These are phyloP conservation scores for Cercospora brassicicola DNA, from an alignment of 2,329 filamentous ascomycete genomes.

Conservation along the genomic window DNA sequence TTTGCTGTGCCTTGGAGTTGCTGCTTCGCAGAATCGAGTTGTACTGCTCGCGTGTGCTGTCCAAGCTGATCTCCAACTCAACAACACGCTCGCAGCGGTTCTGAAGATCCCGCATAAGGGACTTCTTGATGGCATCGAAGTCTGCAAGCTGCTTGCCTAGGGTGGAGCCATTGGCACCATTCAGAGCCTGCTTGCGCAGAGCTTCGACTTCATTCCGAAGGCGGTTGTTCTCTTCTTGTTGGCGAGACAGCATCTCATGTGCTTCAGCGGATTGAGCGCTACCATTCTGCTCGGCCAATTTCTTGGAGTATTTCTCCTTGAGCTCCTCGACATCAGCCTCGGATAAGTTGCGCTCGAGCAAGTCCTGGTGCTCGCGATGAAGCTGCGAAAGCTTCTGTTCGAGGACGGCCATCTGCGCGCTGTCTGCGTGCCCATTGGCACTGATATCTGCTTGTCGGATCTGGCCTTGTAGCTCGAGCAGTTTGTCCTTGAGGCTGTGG, in stretches of 20 bases:
- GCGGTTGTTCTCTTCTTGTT: conserved; percentile 77
- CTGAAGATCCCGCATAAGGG: conserved; percentile 95
- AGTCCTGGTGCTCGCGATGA: conserved; percentile 79
- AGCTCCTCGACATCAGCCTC: conserved; percentile 81
- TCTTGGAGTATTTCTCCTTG: conserved; percentile 74
- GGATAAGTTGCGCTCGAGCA: conserved; percentile 75
- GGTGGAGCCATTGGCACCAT: conserved; percentile 64
- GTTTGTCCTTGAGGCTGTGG: conserved; percentile 69
- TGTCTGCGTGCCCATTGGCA: conserved; percentile 64
- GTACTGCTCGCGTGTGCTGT: conserved; percentile 97
- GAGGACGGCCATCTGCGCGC: conserved; percentile 62
- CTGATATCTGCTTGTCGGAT: conserved; percentile 89
- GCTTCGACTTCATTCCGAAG: conserved; percentile 80
- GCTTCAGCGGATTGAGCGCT: conserved; percentile 57
- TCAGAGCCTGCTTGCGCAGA: conserved; percentile 68
- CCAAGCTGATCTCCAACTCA: conserved; percentile 94
- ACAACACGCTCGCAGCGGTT: conserved; percentile 96
- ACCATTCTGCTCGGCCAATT: conserved; percentile 60
- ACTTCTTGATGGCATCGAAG: conserved; percentile 99
- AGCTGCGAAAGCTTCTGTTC: conserved; percentile 72
- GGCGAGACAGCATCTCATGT: conserved; percentile 73
- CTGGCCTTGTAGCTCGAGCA: conserved; percentile 88
- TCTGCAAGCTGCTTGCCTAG: conserved; percentile 97
- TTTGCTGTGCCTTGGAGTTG: conserved; percentile 98
- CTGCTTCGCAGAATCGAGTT: conserved; percentile 96